These are phyloP conservation scores for Chamaenerion angustifolium DNA, from an alignment of 345 rosid species.

Conservation along the genomic window DNA sequence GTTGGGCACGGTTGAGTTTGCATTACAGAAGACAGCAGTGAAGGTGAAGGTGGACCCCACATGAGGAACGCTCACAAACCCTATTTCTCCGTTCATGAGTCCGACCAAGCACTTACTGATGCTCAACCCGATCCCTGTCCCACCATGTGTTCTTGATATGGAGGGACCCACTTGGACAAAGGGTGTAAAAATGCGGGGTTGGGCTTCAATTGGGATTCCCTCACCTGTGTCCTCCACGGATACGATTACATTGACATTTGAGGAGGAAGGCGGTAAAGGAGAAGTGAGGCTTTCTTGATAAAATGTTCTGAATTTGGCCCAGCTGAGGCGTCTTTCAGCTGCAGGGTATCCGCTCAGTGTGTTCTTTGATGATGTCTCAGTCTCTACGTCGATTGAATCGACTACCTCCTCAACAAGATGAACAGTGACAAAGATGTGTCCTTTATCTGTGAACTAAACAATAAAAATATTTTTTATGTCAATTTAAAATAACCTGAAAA, in stretches of 20 bases:
- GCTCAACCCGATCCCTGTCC: conserved; percentile 96
- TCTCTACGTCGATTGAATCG: conserved; percentile 36
- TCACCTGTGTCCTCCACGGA: conserved; percentile 94
- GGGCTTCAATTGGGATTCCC: conserved; percentile 86
- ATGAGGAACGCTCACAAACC: conserved; percentile 65
- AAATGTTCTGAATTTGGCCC: conserved; percentile 58
- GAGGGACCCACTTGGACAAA: conserved; percentile 95
- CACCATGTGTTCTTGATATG: conserved; percentile 77
- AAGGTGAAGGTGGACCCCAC: conserved; percentile 87
- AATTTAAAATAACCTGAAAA: neutral
- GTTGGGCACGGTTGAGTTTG: conserved; percentile 23
- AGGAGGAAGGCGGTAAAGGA: conserved; percentile 19
- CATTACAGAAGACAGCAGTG: conserved; percentile 59
- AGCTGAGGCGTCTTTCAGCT: conserved; percentile 55
- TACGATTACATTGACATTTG: conserved; percentile 49
- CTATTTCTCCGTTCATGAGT: conserved; percentile 88
- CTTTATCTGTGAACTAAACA: conserved; percentile 77
- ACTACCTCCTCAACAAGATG: conserved; percentile 71
- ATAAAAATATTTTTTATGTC: neutral
- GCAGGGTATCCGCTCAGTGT: conserved; percentile 80
- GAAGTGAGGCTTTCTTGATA: conserved; percentile 25
- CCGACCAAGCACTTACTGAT: conserved; percentile 87
- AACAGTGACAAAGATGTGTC: conserved; percentile 78
- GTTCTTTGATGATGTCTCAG: conserved; percentile 30
- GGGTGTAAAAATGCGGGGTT: conserved; percentile 80